phyloP scores from a whole-genome alignment of 169 alveolate genomes.

The Theileria sp. region DNA sequence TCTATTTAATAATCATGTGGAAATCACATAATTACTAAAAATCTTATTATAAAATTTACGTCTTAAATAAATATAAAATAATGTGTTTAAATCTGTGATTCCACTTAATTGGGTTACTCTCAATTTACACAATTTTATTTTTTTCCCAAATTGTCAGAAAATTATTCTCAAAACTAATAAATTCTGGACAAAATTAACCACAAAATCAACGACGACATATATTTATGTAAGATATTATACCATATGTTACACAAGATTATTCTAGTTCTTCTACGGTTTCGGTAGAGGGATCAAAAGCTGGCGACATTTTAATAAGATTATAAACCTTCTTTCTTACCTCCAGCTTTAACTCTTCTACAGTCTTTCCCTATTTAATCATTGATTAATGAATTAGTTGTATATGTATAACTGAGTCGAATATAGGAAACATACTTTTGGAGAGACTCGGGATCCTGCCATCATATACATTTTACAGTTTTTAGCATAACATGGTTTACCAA shows the following conservation, averaged over 20 bases:
- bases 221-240: background rate
- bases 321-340: slow-evolving; percentile 40
- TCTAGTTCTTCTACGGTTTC: slow-evolving; percentile 54
- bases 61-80: background rate
- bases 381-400: background rate
- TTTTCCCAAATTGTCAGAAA: background rate
- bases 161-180: background rate
- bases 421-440: slow-evolving; percentile 24
- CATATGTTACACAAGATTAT: background rate
- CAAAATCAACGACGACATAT: background rate
- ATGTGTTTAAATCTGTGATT: background rate
- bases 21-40: no score
- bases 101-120: slow-evolving; percentile 2
- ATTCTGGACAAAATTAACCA: background rate
- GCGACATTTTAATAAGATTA: slow-evolving; percentile 29
- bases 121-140: slow-evolving; percentile 9
- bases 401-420: background rate
- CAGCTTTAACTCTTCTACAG: slow-evolving; percentile 42
- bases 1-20: background rate
- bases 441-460: slow-evolving; percentile 52
- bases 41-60: background rate
- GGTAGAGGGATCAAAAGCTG: slow-evolving; percentile 43
- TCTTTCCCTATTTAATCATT: slow-evolving; percentile 37
- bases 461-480: slow-evolving; percentile 23
- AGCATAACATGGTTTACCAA: background rate